Evolutionary conservation across 345 rosid genomes (phyloP).

Genomic region (Salix suchowensis): DNA sequence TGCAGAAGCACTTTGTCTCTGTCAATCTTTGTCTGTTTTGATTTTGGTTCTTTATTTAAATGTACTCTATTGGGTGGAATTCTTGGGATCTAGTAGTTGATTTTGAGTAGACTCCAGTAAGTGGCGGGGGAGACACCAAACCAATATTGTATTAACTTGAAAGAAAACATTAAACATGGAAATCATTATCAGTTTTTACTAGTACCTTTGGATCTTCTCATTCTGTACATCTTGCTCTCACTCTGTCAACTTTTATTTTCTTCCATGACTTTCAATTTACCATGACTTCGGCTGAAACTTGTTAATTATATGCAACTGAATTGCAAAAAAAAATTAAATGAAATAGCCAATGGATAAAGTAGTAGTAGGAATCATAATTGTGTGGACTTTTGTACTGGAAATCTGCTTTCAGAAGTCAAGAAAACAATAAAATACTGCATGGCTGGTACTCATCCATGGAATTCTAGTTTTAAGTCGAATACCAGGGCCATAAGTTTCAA

Average conservation of each 20-base stretch:
- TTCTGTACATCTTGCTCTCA: background rate
- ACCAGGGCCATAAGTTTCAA: background rate
- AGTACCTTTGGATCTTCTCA: background rate
- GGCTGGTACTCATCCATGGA: background rate
- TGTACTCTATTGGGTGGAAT: background rate
- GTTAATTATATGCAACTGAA: too few relatives aligned
- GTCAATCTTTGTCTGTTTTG: background rate
- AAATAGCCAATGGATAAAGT: too few relatives aligned
- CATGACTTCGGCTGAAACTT: too few relatives aligned
- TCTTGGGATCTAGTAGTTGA: background rate
- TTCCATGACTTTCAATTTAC: too few relatives aligned
- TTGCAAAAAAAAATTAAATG: too few relatives aligned
- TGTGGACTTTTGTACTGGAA: background rate
- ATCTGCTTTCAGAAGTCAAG: background rate
- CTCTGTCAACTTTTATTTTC: too few relatives aligned
- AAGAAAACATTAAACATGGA: background rate
- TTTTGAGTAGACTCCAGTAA: background rate
- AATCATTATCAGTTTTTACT: background rate
- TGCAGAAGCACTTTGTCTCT: background rate
- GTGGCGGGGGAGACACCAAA: background rate
- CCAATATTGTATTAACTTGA: background rate
- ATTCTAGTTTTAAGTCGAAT: background rate
- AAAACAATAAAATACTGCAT: background rate
- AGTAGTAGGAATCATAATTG: too few relatives aligned
- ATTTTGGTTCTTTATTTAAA: background rate